Base-by-base conservation (phyloP, 2,329 filamentous ascomycete genomes). In the Trichoderma harzianum region DNA sequence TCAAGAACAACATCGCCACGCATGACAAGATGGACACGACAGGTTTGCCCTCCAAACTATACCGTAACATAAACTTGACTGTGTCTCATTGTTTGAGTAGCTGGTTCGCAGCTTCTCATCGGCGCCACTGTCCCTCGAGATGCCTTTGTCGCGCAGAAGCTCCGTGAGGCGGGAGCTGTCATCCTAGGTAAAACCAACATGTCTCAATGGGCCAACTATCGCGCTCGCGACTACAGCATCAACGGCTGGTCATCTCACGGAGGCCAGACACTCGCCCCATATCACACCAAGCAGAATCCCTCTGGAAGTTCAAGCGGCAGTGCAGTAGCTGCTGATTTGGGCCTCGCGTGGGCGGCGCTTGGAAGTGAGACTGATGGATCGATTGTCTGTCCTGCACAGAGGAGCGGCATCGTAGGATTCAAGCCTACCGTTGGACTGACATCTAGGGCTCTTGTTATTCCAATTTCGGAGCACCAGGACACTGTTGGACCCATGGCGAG, bases 1-100 rank as follows among this genome's bases (percentile, higher is more conserved):
- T 91, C 80, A 91, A 92, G 80, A 87, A 90, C 79, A 91, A 90
- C 77, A 90, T 91, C 72, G 89, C 86, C 30, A 91, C 89, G 0
- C 78, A 80, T 1, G 89, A 91, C 76, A 77, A 84, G 73, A 89
- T 90, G 87, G 86, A 89, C 76, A 91, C 88, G 69, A 89, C 78
- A 10, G 75, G 77, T 74, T 68, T 69, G 70, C 67, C 12, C 5
- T 30, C n/a, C 51, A 3, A 7, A 11, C 24, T 18, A 11, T 16
- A 3, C 8, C 10, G 3, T 10, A 16, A 28, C 5, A 11, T 14
- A 16, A 1, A 2, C 7, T 8, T 6, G 3, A 26, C 18, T 7
- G 5, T 26, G 32, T 34, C 32, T 24, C 26, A 26, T 53, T 11
- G 32, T 2, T 53, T 3, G 24, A 2, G 2, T 53, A 76, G 79